Evolutionary conservation across 1,284 basidiomycete species (phyloP).

Genomic region (Sutorius eximius): DNA sequence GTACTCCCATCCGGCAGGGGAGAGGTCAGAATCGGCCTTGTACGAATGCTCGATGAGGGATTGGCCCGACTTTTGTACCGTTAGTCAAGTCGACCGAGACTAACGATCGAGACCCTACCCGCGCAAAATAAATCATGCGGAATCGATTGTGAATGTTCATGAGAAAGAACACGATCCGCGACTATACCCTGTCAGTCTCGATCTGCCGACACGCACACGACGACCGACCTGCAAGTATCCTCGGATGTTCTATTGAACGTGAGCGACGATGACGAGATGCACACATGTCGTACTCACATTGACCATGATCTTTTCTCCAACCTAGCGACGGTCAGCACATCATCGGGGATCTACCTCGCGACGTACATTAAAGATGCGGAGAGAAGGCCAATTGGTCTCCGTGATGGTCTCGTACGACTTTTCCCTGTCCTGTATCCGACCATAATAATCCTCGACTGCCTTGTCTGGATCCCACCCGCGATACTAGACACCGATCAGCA

Average conservation of each 20-base stretch:
- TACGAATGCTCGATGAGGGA: slow-evolving; percentile 98
- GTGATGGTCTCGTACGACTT: slow-evolving; percentile 87
- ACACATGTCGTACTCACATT: slow-evolving; percentile 57
- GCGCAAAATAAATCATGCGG: slow-evolving; percentile 90
- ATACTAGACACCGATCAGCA: slow-evolving; percentile 56
- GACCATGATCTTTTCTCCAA: slow-evolving; percentile 91
- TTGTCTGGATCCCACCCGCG: slow-evolving; percentile 89
- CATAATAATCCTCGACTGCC: slow-evolving; percentile 90
- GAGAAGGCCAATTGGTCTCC: slow-evolving; percentile 85
- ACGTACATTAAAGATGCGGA: slow-evolving; percentile 89
- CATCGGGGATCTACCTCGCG: neutral
- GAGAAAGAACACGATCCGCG: slow-evolving; percentile 91
- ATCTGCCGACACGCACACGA: neutral
- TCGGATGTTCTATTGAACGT: slow-evolving; percentile 67
- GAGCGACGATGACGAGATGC: neutral
- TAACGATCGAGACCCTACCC: slow-evolving; percentile 51
- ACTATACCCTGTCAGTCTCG: slow-evolving; percentile 46
- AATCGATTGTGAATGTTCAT: slow-evolving; percentile 97
- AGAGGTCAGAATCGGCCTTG: slow-evolving; percentile 97
- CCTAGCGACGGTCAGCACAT: slow-evolving; percentile 42
- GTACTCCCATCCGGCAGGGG: slow-evolving; percentile 94
- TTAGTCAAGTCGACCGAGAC: slow-evolving; percentile 1
- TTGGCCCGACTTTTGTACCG: slow-evolving; percentile 68
- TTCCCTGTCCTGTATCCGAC: slow-evolving; percentile 87
- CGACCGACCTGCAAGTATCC: slow-evolving; percentile 74